A percentile compares a stretch with the other conserved stretches of the same genome.
Conservation (phyloP, 2,329 filamentous ascomycete genomes). For the Xylaria sp. region DNA sequence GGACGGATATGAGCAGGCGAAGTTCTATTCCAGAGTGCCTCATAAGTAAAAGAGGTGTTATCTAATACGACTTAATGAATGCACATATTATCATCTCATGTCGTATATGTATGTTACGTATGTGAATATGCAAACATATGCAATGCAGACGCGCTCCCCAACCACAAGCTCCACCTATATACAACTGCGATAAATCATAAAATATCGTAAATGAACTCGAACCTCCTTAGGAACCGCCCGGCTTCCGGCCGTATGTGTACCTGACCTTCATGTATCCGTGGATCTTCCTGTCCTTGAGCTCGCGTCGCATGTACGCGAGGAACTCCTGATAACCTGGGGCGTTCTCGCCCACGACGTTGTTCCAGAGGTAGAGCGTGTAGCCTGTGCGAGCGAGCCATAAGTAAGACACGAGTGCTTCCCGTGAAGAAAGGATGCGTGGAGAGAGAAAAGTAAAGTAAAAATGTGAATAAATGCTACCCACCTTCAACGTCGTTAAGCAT, state of each 20-base stretch:
- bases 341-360: conserved; percentile 30
- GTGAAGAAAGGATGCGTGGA: background rate
- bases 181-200: too few species aligned
- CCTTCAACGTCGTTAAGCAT: conserved; percentile 36
- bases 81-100: too few species aligned
- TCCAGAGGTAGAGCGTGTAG: conserved; percentile 34
- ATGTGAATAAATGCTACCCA: conserved; percentile 4
- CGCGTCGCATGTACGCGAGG: conserved; percentile 28
- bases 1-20: too few species aligned
- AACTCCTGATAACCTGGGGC: conserved; percentile 24
- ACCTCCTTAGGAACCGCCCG: background rate
- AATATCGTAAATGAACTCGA: too few species aligned
- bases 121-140: too few species aligned
- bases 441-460: background rate
- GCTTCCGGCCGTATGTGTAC: conserved; percentile 29
- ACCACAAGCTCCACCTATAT: too few species aligned
- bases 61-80: too few species aligned
- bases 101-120: too few species aligned
- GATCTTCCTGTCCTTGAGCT: conserved; percentile 27
- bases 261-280: conserved; percentile 32
- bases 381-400: conserved; percentile 20
- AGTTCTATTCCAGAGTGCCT: too few species aligned
- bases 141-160: too few species aligned
- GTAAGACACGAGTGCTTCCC: too few species aligned
- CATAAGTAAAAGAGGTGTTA: too few species aligned